Evolutionary conservation across 768 basidiomycete species (phyloP).

Genomic region (Boletus patriciae): DNA sequence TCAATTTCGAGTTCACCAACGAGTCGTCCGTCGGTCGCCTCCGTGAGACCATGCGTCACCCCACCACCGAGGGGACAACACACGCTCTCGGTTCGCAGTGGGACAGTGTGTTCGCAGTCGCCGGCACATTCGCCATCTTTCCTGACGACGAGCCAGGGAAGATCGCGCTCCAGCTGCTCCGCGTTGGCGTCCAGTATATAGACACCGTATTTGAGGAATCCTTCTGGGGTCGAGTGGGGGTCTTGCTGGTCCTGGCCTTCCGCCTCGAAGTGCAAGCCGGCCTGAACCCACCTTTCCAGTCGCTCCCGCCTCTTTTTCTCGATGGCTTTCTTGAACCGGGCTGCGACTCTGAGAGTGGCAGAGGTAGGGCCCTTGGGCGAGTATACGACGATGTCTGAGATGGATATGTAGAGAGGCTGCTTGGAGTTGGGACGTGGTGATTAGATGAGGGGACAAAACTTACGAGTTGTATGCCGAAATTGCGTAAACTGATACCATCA

Average conservation of each 20-base stretch:
- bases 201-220: constrained; percentile 33
- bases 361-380: constrained; percentile 64
- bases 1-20: constrained; percentile 27
- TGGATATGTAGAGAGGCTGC: constrained; percentile 79
- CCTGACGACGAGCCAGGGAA: constrained; percentile 30
- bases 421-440: constrained; percentile 8
- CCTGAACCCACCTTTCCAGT: constrained; percentile 22
- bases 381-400: constrained; percentile 90
- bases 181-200: constrained; percentile 33
- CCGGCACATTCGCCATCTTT: constrained; percentile 29
- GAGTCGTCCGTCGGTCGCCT: constrained; percentile 31
- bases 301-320: constrained; percentile 57
- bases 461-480: constrained; percentile 88
- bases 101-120: constrained; percentile 14
- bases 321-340: constrained; percentile 64
- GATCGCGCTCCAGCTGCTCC: constrained; percentile 26
- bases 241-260: constrained; percentile 17
- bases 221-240: constrained; percentile 24
- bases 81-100: neutral
- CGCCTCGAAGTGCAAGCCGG: constrained; percentile 11
- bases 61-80: neutral
- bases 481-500: constrained; percentile 79
- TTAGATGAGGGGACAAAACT: constrained; percentile 34
- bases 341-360: constrained; percentile 58
- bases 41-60: constrained; percentile 28